phyloP scores from a whole-genome alignment of 1,139 yeast genomes.

The Kodamaea plutei region DNA sequence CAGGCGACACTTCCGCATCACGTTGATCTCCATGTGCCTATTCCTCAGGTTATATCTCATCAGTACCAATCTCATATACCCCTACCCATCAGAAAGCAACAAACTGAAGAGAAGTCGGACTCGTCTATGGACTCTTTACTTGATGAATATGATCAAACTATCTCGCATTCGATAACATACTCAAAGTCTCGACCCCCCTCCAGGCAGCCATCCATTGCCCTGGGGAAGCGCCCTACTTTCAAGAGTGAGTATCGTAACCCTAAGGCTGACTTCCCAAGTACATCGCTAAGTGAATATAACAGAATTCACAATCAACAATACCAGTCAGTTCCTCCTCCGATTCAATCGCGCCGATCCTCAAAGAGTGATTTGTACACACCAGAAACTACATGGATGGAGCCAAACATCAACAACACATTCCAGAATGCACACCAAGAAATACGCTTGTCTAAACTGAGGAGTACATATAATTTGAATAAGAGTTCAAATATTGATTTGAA shows the following conservation, averaged over 20 bases:
- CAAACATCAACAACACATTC: constrained; percentile 4
- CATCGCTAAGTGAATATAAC: constrained; percentile 37
- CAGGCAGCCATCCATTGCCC: constrained; percentile 22
- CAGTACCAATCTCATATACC: not conserved
- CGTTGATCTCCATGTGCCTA: constrained; percentile 1
- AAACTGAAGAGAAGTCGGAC: constrained; percentile 24
- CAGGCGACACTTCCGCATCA: constrained; percentile 5
- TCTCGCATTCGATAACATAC: constrained; percentile 23
- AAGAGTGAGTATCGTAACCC: constrained; percentile 7
- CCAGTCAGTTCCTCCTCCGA: constrained; percentile 6
- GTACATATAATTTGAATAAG: constrained; percentile 25
- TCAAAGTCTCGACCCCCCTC: constrained; percentile 30
- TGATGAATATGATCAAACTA: constrained; percentile 48
- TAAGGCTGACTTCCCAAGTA: constrained; percentile 28
- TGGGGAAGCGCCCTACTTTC: constrained; percentile 16
- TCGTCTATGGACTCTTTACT: constrained; percentile 51
- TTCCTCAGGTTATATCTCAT: not conserved
- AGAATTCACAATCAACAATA: constrained; percentile 18
- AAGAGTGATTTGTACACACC: constrained; percentile 39
- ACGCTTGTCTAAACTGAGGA: constrained; percentile 19
- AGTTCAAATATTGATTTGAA: constrained; percentile 19
- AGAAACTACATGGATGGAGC: constrained; percentile 46
- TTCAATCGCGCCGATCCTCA: constrained; percentile 35
- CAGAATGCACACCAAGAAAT: constrained; percentile 4
- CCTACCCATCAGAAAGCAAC: too few relatives aligned